Evolutionary conservation across 2,329 filamentous ascomycete genomes (phyloP), one percentile per base, ranked within the genome.

Genomic region (Ceratocystis diversiconidia): DNA sequence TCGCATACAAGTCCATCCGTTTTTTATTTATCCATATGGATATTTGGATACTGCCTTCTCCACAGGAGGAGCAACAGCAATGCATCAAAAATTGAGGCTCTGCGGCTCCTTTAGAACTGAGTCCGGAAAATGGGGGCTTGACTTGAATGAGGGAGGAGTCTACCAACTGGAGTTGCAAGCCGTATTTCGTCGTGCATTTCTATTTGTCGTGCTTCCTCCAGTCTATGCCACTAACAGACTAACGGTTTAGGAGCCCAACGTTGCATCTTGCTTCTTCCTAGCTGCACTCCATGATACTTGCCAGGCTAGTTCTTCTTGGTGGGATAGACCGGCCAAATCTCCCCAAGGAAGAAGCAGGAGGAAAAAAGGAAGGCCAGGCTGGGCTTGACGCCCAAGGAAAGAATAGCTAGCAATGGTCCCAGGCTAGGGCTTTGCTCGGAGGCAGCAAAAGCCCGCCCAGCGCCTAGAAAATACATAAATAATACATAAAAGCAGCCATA

Each of bases 31-130:
- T 61, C 30, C 59, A 43, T 50, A n/a, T 22, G 46, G 7, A 17
- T 50, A n/a, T 28, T 60, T 32, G n/a, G n/a, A 32, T 32, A 32
- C 17, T 28, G n/a, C 30, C n/a, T 57, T 41, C 62, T 41, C 48
- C 62, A 19, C 22, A 55, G n/a, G 36, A 63, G 10, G n/a, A 52
- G 4, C 25, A 43, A 63, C 44, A 52, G 46, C 44, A 17, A 55
- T 55, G 25, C 50, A 61, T 61, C 59, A 61, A 25, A 15, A 61
- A 61, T 43, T 61, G 59, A 61, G 59, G 59, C 59, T 61, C 59
- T 61, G 59, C 59, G 59, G 59, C 32, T 61, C 59, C 59, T 61
- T 61, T 61, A 32, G 36, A 44, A 43, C 50, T 55, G 12, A 25
- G 12, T 10, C 19, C 44, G 6, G 32, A 10, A 46, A 44, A 61